phyloP scores from a whole-genome alignment of 129 eudicot species.

The Centaurea solstitialis region DNA sequence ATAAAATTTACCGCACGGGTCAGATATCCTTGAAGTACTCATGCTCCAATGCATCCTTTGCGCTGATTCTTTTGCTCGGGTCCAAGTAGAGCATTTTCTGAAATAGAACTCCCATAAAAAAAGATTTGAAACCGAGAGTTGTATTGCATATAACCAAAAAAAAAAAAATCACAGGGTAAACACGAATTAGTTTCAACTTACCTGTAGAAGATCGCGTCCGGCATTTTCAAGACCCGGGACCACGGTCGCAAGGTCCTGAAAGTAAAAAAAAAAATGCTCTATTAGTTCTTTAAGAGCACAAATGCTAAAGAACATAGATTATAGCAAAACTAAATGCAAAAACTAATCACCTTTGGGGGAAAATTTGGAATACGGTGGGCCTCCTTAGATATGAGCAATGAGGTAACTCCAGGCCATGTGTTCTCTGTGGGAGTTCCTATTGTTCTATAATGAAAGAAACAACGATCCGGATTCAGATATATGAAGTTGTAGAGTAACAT shows the following conservation, averaged over 20 bases:
- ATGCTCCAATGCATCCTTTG: too few species aligned
- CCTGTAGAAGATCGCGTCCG: slow-evolving; percentile 90
- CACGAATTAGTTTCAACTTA: slow-evolving; percentile 38
- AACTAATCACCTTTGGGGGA: slow-evolving; percentile 67
- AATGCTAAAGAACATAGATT: background rate
- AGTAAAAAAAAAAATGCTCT: background rate
- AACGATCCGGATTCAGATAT: background rate
- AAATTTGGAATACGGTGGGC: slow-evolving; percentile 74
- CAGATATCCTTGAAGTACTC: too few species aligned
- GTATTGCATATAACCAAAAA: too few species aligned
- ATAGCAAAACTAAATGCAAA: background rate
- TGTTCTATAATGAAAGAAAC: slow-evolving; percentile 44
- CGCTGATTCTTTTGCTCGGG: too few species aligned
- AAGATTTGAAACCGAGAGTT: too few species aligned
- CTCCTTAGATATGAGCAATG: slow-evolving; percentile 73
- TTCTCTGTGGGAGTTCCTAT: slow-evolving; percentile 95
- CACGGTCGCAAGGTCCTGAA: slow-evolving; percentile 75
- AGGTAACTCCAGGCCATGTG: slow-evolving; percentile 94
- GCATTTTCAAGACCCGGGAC: slow-evolving; percentile 81
- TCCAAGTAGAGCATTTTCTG: too few species aligned
- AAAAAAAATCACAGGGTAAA: too few species aligned
- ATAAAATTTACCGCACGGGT: background rate
- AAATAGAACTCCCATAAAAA: too few species aligned
- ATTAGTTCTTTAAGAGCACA: background rate
- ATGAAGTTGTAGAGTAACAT: background rate